Base-by-base conservation (phyloP, 2,329 filamentous ascomycete species). In the Mycosphaerella sp. region DNA sequence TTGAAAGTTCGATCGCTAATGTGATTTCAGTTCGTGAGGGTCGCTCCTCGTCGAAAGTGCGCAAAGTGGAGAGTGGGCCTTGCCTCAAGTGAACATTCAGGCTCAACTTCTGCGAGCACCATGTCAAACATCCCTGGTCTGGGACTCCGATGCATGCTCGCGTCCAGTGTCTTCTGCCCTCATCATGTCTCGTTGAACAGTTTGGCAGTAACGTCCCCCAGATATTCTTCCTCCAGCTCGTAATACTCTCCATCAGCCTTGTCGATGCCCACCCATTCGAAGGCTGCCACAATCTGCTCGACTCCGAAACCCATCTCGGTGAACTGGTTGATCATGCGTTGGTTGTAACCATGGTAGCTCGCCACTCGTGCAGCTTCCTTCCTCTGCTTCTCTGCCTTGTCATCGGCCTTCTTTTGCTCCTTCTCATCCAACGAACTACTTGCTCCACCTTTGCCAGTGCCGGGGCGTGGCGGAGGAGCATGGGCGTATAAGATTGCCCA, bases 281-380 rank as follows among this genome's bases (percentile, higher is more conserved):
- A 95, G 0, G 89, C 87, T 8, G 85, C 79, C 0, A 96, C 89
- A 1, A 97, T 89, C n/a, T 80, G 78, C 43, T 90, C 86, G 1
- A 95, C 79, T 50, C 89, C 84, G 62, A 97, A 97, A 9, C 91
- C 91, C 91, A 97, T 97, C 62, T 76, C 80, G 13, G 87, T 82
- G 62, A 97, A 97, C 4, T 85, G 80, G 63, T 93, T 83, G 58
- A 97, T 81, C 36, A 96, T 76, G 28, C 85, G 79, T 64, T 84
- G 86, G 71, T 89, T 90, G 70, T 95, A 97, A 2, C 93, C 91
- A 58, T 85, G 80, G 66, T 95, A 96, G 56, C 68, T 64, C 76
- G 76, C 59, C 75, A 75, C 54, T 73, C 76, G 50, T 39, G 56
- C 41, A 35, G 55, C 46, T 52, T 79, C 77, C 61, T 84, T 79